phyloP scores from a whole-genome alignment of 2,329 filamentous ascomycete species.

The Aureobasidium uvarum region DNA sequence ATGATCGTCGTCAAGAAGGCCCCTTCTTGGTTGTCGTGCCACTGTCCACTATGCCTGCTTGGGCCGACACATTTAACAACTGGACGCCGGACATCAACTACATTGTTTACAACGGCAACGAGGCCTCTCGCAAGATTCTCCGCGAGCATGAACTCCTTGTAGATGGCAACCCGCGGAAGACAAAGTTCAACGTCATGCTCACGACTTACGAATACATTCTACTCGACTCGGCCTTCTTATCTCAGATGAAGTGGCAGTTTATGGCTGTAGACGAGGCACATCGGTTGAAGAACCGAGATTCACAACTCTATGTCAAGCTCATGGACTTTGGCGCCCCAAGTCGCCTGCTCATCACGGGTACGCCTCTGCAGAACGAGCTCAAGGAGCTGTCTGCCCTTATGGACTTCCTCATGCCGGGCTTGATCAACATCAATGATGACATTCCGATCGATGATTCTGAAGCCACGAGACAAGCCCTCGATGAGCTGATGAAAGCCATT shows the following conservation, averaged over 20 bases:
- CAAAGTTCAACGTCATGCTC: constrained; percentile 95
- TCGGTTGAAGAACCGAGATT: constrained; percentile 92
- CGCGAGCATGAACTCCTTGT: constrained; percentile 85
- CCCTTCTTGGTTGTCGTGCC: constrained; percentile 97
- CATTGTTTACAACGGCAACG: constrained; percentile 91
- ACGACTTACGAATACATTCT: constrained; percentile 98
- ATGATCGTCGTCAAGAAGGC: constrained; percentile 84
- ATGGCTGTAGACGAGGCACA: constrained; percentile 96
- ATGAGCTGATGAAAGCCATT: constrained; percentile 79
- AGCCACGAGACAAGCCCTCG: constrained; percentile 82
- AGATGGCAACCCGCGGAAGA: constrained; percentile 80
- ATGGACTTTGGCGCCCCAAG: constrained; percentile 83
- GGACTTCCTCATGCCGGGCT: constrained; percentile 96
- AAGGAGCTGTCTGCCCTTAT: constrained; percentile 88
- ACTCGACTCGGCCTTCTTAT: constrained; percentile 77
- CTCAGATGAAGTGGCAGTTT: constrained; percentile 95
- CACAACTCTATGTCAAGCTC: constrained; percentile 83
- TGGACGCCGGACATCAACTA: constrained; percentile 98
- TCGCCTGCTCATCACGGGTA: constrained; percentile 91
- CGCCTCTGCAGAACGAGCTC: constrained; percentile 94
- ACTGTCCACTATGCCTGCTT: constrained; percentile 93
- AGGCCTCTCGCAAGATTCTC: constrained; percentile 81
- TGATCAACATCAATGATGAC: constrained; percentile 86
- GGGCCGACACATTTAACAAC: constrained; percentile 95
- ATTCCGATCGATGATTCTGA: constrained; percentile 73